Base-by-base conservation (phyloP, 2,329 filamentous ascomycete species). In the Dothistroma septosporum region DNA sequence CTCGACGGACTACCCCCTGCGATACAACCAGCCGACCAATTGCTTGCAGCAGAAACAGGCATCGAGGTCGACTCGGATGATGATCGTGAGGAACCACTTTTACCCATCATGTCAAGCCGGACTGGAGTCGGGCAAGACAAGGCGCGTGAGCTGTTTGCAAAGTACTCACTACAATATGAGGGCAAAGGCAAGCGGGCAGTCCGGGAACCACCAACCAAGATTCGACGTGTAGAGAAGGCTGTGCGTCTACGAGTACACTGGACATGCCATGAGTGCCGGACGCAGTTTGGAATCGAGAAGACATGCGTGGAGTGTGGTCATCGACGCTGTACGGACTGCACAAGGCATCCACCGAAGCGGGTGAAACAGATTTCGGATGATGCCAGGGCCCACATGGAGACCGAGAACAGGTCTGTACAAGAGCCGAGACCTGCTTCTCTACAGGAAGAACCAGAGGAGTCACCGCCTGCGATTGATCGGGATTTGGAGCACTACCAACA, bases 261-360 rank as follows among this genome's bases (percentile, higher is more conserved):
- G 67, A 87, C 84, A 64, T 97, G 92, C 76, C 92, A 96, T 76
- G 82, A 85, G 67, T 97, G 92, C 78, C 84, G 87, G 61, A 85
- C 87, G 14, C 83, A 84, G 24, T 96, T 93, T 73, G 87, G 88
- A 59, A 76, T 83, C 21, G 84, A 87, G 69, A 91, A 88, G 76
- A 81, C 88, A 61, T 96, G 92, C 76, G 76, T 82, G 65, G 85
- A 84, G 66, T 97, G 92, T 78, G 83, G 89, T 68, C 92, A 97
- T 76, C 80, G 80, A 52, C 85, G 90, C 66, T 97, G 92, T 83
- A 88, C 85, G 71, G 86, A 89, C 70, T 97, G 92, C 74, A 84
- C 86, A 31, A 86, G 90, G 58, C 85, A 88, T 69, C 92, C 92
- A 35, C 79, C 83, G 57, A 86, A 87, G 77, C 85, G 84, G 66